A percentile compares a stretch with the other conserved stretches of the same genome.
Evolutionary conservation across 2,329 filamentous ascomycete genomes (phyloP).

Genomic region (Diplocarpon mali): DNA sequence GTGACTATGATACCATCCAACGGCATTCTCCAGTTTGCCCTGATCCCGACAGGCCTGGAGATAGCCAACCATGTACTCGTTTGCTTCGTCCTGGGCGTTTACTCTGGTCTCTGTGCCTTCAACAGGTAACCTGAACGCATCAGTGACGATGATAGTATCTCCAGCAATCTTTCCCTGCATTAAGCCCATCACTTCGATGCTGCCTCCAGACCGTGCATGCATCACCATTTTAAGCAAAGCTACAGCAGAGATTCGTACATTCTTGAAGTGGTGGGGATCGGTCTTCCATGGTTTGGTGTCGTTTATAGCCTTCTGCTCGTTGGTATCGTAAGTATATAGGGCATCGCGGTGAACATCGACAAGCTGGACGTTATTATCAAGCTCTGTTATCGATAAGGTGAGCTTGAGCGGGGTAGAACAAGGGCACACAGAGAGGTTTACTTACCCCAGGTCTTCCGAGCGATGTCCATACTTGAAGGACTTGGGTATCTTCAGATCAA

Average conservation of each 20-base stretch:
- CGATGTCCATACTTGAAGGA: conserved; percentile 36
- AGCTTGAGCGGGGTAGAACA: conserved; percentile 12
- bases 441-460: conserved; percentile 52
- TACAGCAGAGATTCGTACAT: conserved; percentile 84
- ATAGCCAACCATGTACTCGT: conserved; percentile 93
- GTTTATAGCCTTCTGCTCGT: conserved; percentile 55
- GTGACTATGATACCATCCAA: conserved; percentile 98
- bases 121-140: conserved; percentile 86
- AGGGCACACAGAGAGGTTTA: conserved; percentile 5
- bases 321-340: conserved; percentile 72
- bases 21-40: conserved; percentile 77
- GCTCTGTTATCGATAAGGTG: conserved; percentile 45
- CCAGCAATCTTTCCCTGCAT: conserved; percentile 92
- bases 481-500: too few relatives aligned
- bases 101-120: conserved; percentile 98
- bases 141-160: conserved; percentile 81
- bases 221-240: conserved; percentile 98
- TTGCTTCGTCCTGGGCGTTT: conserved; percentile 89
- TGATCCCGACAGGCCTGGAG: conserved; percentile 64
- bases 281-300: conserved; percentile 61
- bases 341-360: conserved; percentile 82
- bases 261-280: conserved; percentile 82
- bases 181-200: conserved; percentile 90
- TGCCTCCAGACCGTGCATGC: conserved; percentile 91
- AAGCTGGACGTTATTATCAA: conserved; percentile 75